Percentiles rank a stretch among this genome's conserved stretches.
These are phyloP conservation scores for Chaetothyriales sp. DNA, from an alignment of 2,329 filamentous ascomycete genomes.

Conservation along the genomic window DNA sequence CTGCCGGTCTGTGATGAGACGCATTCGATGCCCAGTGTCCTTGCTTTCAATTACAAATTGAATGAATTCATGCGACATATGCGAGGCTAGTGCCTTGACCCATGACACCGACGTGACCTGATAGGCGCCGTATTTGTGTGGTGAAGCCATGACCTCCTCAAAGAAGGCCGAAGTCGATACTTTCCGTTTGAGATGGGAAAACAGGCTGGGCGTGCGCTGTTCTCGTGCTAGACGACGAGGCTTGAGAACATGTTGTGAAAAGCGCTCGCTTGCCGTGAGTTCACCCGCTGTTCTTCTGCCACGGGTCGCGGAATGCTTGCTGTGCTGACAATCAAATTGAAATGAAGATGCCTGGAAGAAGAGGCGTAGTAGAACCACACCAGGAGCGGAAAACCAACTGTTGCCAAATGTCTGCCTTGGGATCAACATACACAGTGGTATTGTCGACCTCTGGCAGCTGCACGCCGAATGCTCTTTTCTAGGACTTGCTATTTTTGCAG, in stretches of 20 bases:
- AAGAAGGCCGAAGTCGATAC: neutral
- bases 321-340: neutral
- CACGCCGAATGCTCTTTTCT: neutral
- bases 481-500: neutral
- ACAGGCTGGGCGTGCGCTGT: neutral
- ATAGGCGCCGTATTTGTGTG: neutral
- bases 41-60: slow-evolving; percentile 12
- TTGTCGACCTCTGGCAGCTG: neutral
- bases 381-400: slow-evolving; percentile 1
- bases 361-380: neutral
- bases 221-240: neutral
- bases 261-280: neutral
- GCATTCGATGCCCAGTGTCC: slow-evolving; percentile 4
- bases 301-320: neutral
- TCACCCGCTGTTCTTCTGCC: neutral
- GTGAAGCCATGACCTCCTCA: neutral
- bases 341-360: neutral
- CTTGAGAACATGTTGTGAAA: neutral
- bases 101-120: slow-evolving; percentile 12
- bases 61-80: slow-evolving; percentile 14
- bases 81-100: slow-evolving; percentile 15
- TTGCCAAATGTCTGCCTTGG: neutral
- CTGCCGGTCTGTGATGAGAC: slow-evolving; percentile 10
- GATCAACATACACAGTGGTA: neutral
- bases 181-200: neutral